Conservation (phyloP, 2,329 filamentous ascomycete species). For the Diaporthe eres region DNA sequence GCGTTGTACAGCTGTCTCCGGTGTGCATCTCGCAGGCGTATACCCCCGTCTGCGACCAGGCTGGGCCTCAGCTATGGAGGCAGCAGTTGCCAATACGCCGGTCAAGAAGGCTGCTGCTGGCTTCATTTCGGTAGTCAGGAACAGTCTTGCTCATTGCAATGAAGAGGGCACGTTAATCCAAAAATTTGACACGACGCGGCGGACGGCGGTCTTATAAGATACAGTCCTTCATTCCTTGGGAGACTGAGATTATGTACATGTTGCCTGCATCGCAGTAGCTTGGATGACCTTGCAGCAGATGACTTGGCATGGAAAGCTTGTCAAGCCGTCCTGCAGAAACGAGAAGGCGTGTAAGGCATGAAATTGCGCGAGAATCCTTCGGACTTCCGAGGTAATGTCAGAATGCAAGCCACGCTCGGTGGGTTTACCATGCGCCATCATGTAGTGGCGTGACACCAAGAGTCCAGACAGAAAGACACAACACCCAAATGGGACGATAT, state of each 20-base stretch:
- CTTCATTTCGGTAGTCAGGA: neutral
- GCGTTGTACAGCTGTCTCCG: conserved; percentile 26
- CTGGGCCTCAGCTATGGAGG: neutral
- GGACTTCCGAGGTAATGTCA: conserved; percentile 23
- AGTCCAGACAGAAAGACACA: neutral
- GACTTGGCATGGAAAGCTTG: neutral
- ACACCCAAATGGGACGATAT: neutral
- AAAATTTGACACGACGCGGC: neutral
- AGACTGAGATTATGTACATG: neutral
- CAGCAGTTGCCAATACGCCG: neutral
- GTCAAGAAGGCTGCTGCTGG: neutral
- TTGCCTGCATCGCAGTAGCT: neutral
- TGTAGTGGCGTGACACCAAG: neutral
- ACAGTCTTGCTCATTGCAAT: neutral
- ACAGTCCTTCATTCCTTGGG: neutral
- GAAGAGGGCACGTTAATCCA: neutral
- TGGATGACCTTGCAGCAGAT: conserved; percentile 19
- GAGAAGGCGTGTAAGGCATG: neutral
- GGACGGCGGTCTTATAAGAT: conserved; percentile 3
- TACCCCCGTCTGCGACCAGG: neutral
- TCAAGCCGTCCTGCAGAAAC: conserved; percentile 1
- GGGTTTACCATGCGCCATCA: neutral
- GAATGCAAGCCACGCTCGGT: neutral
- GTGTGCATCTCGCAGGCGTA: neutral
- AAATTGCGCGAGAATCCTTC: neutral